Percentiles rank a stretch among this genome's conserved stretches.
phyloP scores from a whole-genome alignment of 768 basidiomycete species.

The Punctularia strigosozonata region DNA sequence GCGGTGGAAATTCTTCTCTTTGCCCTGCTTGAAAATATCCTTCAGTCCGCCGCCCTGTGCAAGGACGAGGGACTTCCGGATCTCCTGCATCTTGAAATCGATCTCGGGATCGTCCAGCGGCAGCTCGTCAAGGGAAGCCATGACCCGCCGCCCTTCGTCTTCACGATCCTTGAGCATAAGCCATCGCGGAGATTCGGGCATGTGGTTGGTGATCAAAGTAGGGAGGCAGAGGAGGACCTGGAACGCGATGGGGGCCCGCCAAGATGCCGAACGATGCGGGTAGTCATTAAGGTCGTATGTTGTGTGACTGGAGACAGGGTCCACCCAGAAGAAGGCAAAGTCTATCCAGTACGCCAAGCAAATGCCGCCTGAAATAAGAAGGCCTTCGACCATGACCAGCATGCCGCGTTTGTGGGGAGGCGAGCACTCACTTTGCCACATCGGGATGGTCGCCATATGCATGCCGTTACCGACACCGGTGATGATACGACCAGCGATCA shows the following conservation, averaged over 20 bases:
- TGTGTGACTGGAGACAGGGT: neutral
- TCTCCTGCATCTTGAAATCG: neutral
- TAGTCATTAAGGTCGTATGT: too few species aligned
- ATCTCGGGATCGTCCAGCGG: neutral
- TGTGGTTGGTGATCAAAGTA: neutral
- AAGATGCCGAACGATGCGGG: neutral
- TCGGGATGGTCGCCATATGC: neutral
- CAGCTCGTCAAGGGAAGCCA: neutral
- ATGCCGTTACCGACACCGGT: constrained; percentile 17
- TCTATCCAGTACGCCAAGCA: neutral
- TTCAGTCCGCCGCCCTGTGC: neutral
- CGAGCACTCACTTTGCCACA: neutral
- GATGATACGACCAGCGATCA: constrained; percentile 15
- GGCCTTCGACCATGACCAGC: neutral
- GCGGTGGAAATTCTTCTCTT: neutral
- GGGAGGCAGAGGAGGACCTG: neutral
- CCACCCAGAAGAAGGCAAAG: neutral
- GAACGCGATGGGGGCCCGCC: neutral
- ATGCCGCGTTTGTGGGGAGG: neutral
- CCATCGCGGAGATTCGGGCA: neutral
- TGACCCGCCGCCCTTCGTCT: neutral
- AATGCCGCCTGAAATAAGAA: neutral
- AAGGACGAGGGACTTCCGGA: neutral
- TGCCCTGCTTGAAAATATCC: neutral
- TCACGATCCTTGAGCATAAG: neutral